Base-by-base conservation (phyloP, 345 rosid genomes). In the Hibiscus mutabilis region DNA sequence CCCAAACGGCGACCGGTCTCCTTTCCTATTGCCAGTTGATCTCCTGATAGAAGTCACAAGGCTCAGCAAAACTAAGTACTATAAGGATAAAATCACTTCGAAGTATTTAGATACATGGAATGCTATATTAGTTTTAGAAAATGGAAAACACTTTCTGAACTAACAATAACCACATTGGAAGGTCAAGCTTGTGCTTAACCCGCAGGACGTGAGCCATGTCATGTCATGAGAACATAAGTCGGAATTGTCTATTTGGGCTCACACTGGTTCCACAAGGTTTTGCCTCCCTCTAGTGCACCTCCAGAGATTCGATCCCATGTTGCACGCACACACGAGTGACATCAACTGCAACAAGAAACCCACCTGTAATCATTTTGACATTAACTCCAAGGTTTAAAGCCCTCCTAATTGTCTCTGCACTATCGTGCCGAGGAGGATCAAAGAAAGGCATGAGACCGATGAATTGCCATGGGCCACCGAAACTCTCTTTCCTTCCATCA, bases 1-100 rank as follows among this genome's bases (percentile, higher is more conserved):
- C 99, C 99, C 81, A 95, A 75, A 73, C 99, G 92, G 3, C 98
- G 97, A 40, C 98, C 99, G 2, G 97, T 95, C 83, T 95, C 99
- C 83, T 92, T 95, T 66, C 91, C 99, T 29, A 95, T 95, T 58
- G 98, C 99, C 79, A 95, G 82, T 82, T 95, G 99, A 83, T 95
- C 99, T 53, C 98, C 99, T 95, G 75, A 61, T 44, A 77, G 62
- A 55, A 55, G 60, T 55, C 13, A 76, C 52, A 70, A 67, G 19
- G 18, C 22, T 81, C 56, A 78, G 69, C 58, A 74, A 74, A 11
- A 33, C 15, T 53, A 13, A 63, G 12, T 24, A 62, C 44, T 5
- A 21, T 31, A 47, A 60, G 46, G 11, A 33, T 46, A 12, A 40
- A 40, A 11, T 9, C 46, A 42, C 14, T 11, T 42, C 14, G 1